phyloP scores from a whole-genome alignment of 371 early-diverging fungal species.

The Blakeslea trispora region DNA sequence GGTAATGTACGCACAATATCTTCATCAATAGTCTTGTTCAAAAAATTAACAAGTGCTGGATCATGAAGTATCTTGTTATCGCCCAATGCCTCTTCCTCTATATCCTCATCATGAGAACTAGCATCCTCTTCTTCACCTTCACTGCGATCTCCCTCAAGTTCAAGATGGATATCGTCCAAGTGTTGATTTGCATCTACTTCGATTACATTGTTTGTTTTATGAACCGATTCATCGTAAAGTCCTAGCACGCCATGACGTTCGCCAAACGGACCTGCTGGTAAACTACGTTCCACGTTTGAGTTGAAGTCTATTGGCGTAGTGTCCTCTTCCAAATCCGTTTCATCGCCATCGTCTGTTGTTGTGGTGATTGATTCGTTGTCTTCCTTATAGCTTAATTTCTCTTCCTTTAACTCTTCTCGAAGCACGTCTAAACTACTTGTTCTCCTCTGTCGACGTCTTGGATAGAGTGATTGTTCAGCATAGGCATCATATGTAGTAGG shows the following conservation, averaged over 20 bases:
- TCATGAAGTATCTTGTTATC: slow-evolving; percentile 21
- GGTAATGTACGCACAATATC: slow-evolving; percentile 54
- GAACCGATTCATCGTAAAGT: background rate
- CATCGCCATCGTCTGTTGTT: background rate
- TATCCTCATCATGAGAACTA: slow-evolving; percentile 17
- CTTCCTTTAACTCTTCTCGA: slow-evolving; percentile 28
- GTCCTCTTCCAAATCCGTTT: slow-evolving; percentile 8
- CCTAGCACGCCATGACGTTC: background rate
- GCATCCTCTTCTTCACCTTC: slow-evolving; percentile 20
- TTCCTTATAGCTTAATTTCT: slow-evolving; percentile 1
- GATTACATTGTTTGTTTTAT: slow-evolving; percentile 12
- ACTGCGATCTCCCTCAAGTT: slow-evolving; percentile 14
- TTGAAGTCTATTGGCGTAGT: background rate
- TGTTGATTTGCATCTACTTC: slow-evolving; percentile 14
- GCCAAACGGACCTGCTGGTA: background rate
- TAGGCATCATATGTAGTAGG: slow-evolving; percentile 2
- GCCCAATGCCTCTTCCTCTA: slow-evolving; percentile 15
- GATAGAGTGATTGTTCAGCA: background rate
- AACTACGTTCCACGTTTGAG: background rate
- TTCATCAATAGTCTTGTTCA: slow-evolving; percentile 48
- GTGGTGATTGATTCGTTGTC: background rate
- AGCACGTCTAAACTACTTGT: slow-evolving; percentile 52
- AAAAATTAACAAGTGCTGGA: slow-evolving; percentile 26
- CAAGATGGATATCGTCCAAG: slow-evolving; percentile 7
- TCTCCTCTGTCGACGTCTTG: slow-evolving; percentile 21